Conservation (phyloP, 1,284 basidiomycete genomes). For the Erythrobasidium hasegawianum region DNA sequence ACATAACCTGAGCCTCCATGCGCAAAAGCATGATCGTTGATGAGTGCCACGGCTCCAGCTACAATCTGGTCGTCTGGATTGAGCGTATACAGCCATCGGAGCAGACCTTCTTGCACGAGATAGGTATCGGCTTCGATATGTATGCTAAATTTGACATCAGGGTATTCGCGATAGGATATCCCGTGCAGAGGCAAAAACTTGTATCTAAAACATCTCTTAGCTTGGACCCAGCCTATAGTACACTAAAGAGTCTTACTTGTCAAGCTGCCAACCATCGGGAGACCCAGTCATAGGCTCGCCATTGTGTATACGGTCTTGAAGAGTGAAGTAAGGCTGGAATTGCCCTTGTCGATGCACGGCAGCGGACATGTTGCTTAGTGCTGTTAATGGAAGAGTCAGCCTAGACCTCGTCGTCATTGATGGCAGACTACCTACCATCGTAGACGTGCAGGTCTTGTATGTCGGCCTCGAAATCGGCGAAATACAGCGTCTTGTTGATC, state of each 20-base stretch:
- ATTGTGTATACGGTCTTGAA: background rate
- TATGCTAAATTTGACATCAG: slow-evolving; percentile 39
- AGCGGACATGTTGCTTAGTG: background rate
- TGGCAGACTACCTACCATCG: background rate
- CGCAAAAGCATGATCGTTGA: slow-evolving; percentile 36
- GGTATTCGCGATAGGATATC: slow-evolving; percentile 36
- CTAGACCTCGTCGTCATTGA: background rate
- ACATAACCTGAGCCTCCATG: slow-evolving; percentile 41
- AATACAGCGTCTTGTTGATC: background rate
- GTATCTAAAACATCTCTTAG: slow-evolving; percentile 35
- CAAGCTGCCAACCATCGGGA: slow-evolving; percentile 7
- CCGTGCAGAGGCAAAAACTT: slow-evolving; percentile 41
- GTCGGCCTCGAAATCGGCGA: slow-evolving; percentile 1
- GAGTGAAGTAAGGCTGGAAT: slow-evolving; percentile 1
- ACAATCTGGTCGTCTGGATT: slow-evolving; percentile 23
- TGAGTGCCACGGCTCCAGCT: slow-evolving; percentile 20
- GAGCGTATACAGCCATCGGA: slow-evolving; percentile 34
- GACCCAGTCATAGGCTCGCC: background rate
- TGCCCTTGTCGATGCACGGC: background rate
- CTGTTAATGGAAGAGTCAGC: background rate
- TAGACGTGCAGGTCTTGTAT: background rate
- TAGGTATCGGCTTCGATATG: slow-evolving; percentile 44
- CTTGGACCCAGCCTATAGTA: background rate
- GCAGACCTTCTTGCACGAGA: slow-evolving; percentile 37
- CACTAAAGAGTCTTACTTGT: slow-evolving; percentile 5